These are phyloP conservation scores for Antitrichia curtipendula DNA, from an alignment of 225 moss, liverwort and hornwort genomes.

Conservation along the genomic window DNA sequence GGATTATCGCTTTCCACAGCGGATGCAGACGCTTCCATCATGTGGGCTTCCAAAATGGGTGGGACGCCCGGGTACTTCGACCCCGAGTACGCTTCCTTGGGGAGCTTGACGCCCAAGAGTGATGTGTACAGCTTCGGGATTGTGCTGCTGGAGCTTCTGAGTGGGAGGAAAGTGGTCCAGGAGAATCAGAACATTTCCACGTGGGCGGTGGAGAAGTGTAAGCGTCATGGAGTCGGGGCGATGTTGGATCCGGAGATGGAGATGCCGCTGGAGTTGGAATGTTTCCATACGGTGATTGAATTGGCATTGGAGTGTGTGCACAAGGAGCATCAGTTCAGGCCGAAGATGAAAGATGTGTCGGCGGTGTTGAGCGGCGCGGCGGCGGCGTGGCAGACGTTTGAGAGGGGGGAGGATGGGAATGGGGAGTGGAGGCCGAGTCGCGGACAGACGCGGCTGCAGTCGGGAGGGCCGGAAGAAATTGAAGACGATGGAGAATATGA, in stretches of 20 bases:
- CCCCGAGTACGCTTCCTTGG: constrained; percentile 58
- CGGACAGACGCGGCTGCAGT: not conserved
- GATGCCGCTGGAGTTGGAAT: not conserved
- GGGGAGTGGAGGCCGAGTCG: constrained; percentile 3
- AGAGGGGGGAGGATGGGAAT: not conserved
- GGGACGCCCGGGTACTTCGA: constrained; percentile 78
- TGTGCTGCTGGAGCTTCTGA: constrained; percentile 53
- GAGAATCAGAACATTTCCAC: constrained; percentile 7
- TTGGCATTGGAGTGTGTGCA: constrained; percentile 25
- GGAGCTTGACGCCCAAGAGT: constrained; percentile 47
- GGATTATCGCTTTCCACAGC: constrained; percentile 56
- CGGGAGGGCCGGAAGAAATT: not conserved
- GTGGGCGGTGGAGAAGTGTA: constrained; percentile 16
- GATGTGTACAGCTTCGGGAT: constrained; percentile 96
- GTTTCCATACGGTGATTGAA: not conserved
- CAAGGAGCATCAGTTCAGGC: constrained; percentile 1
- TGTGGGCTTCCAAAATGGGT: constrained; percentile 54
- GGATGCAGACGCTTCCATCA: constrained; percentile 25
- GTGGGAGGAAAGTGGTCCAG: constrained; percentile 26
- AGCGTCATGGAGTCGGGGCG: not conserved
- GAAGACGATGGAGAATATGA: not conserved
- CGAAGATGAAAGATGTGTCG: constrained; percentile 27
- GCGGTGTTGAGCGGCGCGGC: not conserved
- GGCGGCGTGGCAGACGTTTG: not conserved
- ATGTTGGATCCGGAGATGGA: constrained; percentile 16